A percentile compares a stretch with the other conserved stretches of the same genome.
phyloP scores from a whole-genome alignment of 164 flowering plant species.

The Piper betle region DNA sequence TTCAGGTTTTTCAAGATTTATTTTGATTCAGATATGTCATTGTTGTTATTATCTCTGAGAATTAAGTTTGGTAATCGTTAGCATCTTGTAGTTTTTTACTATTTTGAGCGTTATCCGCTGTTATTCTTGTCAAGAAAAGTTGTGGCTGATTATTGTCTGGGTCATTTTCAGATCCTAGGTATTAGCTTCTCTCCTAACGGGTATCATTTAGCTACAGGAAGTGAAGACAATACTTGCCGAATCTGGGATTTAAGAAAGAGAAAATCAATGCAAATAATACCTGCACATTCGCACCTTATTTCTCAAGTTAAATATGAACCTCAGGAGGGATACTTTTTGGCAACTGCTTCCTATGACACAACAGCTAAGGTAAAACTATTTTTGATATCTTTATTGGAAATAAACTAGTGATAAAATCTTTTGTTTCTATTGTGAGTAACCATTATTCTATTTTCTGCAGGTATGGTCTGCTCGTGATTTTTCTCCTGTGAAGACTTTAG shows the following conservation, averaged over 20 bases:
- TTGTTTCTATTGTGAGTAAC: no score
- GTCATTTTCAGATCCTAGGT: conserved; percentile 48
- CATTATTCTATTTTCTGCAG: conserved; percentile 17
- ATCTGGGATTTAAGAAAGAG: conserved; percentile 93
- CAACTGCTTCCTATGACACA: conserved; percentile 82
- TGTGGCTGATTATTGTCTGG: background rate
- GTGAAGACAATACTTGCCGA: conserved; percentile 91
- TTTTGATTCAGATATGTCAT: no score
- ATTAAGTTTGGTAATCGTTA: no score
- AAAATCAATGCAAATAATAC: conserved; percentile 65
- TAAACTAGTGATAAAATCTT: no score
- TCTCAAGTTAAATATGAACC: conserved; percentile 95
- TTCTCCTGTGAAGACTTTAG: conserved; percentile 68
- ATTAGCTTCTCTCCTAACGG: conserved; percentile 91
- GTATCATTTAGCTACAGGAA: conserved; percentile 88
- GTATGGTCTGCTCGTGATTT: conserved; percentile 96
- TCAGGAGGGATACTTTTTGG: conserved; percentile 85
- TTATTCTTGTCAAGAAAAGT: background rate
- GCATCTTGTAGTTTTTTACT: background rate
- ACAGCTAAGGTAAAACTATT: conserved; percentile 61
- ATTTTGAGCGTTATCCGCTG: background rate
- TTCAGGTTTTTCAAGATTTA: no score
- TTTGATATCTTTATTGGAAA: no score
- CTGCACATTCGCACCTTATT: conserved; percentile 86
- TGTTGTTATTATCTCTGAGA: no score